phyloP scores from a whole-genome alignment of 495 filamentous ascomycete species.

The Melanomma pulvis-pyrius region DNA sequence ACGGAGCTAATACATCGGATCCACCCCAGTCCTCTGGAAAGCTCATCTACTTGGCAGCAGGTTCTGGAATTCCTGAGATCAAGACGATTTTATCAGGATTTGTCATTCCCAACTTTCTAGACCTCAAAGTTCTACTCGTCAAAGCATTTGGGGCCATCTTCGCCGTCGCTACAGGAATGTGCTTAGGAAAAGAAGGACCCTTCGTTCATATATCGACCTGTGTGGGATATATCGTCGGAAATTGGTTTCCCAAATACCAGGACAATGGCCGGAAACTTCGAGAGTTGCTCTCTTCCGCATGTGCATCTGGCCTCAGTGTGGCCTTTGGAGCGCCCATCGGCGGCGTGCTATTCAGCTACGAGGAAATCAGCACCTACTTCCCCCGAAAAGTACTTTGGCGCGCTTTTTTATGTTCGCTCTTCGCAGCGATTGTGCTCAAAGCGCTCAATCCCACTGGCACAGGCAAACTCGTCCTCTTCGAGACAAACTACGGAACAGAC shows the following conservation, averaged over 20 bases:
- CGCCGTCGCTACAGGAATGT: slow-evolving; percentile 61
- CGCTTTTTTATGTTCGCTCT: slow-evolving; percentile 60
- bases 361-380: slow-evolving; percentile 59
- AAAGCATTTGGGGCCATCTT: slow-evolving; percentile 61
- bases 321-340: slow-evolving; percentile 64
- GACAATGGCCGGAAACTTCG: slow-evolving; percentile 58
- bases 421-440: slow-evolving; percentile 57
- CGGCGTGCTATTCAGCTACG: slow-evolving; percentile 60
- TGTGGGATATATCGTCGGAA: slow-evolving; percentile 58
- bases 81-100: slow-evolving; percentile 64
- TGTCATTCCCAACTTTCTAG: slow-evolving; percentile 59
- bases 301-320: slow-evolving; percentile 59
- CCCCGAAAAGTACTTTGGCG: slow-evolving; percentile 60
- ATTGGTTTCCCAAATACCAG: slow-evolving; percentile 55
- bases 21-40: slow-evolving; percentile 46
- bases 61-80: slow-evolving; percentile 62
- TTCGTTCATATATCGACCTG: slow-evolving; percentile 64
- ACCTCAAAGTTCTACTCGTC: slow-evolving; percentile 57
- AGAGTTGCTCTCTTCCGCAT: slow-evolving; percentile 59
- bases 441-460: slow-evolving; percentile 61
- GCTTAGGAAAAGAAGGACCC: slow-evolving; percentile 62
- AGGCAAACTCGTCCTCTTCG: slow-evolving; percentile 61
- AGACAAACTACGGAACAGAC: slow-evolving; percentile 59
- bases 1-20: slow-evolving; percentile 25
- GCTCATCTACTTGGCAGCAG: slow-evolving; percentile 60